Base-by-base conservation (phyloP, 768 basidiomycete species). In the Galerina marginata region DNA sequence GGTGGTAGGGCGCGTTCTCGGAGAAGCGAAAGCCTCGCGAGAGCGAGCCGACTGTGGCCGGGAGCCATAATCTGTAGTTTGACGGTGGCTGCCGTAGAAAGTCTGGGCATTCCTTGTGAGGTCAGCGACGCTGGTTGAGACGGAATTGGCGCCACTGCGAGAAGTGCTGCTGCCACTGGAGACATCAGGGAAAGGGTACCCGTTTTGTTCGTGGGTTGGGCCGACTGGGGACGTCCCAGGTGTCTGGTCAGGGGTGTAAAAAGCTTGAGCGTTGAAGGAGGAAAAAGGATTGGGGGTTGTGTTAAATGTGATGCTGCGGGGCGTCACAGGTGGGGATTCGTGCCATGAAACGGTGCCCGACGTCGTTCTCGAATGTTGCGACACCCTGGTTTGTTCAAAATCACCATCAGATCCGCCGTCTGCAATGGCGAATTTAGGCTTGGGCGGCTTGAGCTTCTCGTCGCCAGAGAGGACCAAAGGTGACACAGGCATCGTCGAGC, bases 1-100 rank as follows among this genome's bases (percentile, higher is more conserved):
- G 3, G 86, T 89, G 37, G 84, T 62, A 0, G 86, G 86, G 9
- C 88, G 84, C 25, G 82, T 71, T 1, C 83, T 83, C 11, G 88
- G 88, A 0, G 84, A 82, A 0, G 84, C 79, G 60, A 89, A 86
- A 3, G 82, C 69, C 63, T 88, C 87, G 52, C 88, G 76, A n/a
- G 78, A 58, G 20, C 80, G 77, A 25, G 76, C 57, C 6, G 79
- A 77, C 3, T 80, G 78, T 0, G 76, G 71, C 23, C 77, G 75
- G 38, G 77, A 74, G 37, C 66, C 58, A 44, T 77, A 79, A 6
- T 74, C 69, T 26, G 74, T 71, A 25, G 64, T 62, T 2, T 74
- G 71, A 12, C 81, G 79, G 58, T 73, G 75, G 40, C 7, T 4
- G 7, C 77, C 73, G 61, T 69, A 72, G 39, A 79, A 75, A 54